Evolutionary conservation across 495 filamentous ascomycete genomes (phyloP).

Genomic region (Neurospora sp.): DNA sequence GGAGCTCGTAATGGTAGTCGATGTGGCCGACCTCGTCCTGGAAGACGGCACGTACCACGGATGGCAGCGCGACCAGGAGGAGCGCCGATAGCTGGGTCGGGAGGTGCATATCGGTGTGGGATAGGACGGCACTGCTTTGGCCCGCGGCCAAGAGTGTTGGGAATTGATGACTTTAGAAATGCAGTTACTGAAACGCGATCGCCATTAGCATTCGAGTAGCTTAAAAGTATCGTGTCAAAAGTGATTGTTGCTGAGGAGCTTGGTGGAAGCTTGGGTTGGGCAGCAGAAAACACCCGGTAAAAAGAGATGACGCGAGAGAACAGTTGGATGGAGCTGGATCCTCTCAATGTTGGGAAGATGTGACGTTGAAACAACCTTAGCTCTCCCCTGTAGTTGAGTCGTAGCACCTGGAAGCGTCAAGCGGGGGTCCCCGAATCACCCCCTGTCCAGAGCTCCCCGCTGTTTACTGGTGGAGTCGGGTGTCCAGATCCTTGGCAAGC

Average conservation of each 20-base stretch:
- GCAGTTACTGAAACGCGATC: not conserved
- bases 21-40: constrained; percentile 82
- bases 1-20: constrained; percentile 86
- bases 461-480: not conserved
- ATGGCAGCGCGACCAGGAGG: constrained; percentile 28
- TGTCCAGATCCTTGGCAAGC: not conserved
- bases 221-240: not conserved
- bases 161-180: not conserved
- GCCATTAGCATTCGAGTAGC: not conserved
- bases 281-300: not conserved
- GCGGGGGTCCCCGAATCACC: not conserved
- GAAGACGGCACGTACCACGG: constrained; percentile 57
- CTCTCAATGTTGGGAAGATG: not conserved
- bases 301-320: not conserved
- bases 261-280: not conserved
- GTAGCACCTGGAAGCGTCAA: not conserved
- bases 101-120: not conserved
- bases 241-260: not conserved
- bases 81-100: constrained; percentile 1
- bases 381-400: not conserved
- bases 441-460: not conserved
- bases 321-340: not conserved
- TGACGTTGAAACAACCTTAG: not conserved
- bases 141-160: not conserved
- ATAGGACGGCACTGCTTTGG: not conserved